A percentile compares a stretch with the other conserved stretches of the same genome.
phyloP scores from a whole-genome alignment of 73 alveolate genomes.

The Uronychia setigera region DNA sequence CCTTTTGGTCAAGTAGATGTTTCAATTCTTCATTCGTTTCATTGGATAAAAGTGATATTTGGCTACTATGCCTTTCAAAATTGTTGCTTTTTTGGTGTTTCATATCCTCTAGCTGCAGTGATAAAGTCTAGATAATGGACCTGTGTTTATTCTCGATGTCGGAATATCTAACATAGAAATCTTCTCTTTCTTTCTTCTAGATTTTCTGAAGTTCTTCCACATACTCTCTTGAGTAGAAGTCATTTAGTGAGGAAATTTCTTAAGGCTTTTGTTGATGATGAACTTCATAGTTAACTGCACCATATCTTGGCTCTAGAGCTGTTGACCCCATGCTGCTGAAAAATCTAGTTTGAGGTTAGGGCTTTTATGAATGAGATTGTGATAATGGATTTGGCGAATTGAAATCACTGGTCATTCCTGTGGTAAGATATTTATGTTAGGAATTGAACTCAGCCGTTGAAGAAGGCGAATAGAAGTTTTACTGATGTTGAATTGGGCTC shows the following conservation, averaged over 20 bases:
- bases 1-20: background rate
- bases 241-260: background rate
- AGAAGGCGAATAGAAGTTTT: too few species aligned
- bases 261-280: background rate
- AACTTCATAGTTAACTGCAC: background rate
- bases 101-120: background rate
- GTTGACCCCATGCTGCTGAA: too few species aligned
- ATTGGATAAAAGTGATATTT: too few species aligned
- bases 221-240: background rate
- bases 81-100: background rate
- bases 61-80: background rate
- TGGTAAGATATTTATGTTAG: too few species aligned
- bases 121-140: background rate
- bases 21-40: background rate
- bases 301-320: too few species aligned
- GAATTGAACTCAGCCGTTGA: too few species aligned
- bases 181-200: background rate
- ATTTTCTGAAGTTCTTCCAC: background rate
- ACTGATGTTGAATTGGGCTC: too few species aligned
- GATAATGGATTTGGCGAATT: too few species aligned
- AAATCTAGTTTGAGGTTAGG: too few species aligned
- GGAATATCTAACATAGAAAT: background rate
- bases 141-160: background rate
- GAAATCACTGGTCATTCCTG: too few species aligned
- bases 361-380: too few species aligned